These are phyloP conservation scores for Acmispon strigosus DNA, from an alignment of 306 rosid genomes.

Conservation along the genomic window DNA sequence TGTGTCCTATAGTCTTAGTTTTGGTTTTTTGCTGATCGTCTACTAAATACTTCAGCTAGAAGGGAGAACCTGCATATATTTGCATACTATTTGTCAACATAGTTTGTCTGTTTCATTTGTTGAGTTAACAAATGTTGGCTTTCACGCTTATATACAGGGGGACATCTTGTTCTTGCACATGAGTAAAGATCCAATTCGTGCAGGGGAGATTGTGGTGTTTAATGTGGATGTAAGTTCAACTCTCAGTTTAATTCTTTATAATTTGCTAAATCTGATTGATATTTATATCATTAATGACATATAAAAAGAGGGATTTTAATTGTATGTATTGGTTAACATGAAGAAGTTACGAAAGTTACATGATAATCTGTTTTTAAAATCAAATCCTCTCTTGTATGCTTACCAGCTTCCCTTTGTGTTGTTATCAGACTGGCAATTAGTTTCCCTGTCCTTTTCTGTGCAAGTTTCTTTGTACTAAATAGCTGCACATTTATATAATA, in stretches of 20 bases:
- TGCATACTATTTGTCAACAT: neutral
- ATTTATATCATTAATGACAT: neutral
- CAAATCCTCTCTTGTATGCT: too few relatives aligned
- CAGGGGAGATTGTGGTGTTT: slow-evolving; percentile 96
- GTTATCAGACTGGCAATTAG: too few relatives aligned
- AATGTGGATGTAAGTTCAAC: slow-evolving; percentile 73
- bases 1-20: neutral
- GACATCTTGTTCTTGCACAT: slow-evolving; percentile 91
- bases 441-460: too few relatives aligned
- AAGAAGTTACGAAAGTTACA: too few relatives aligned
- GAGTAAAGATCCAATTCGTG: slow-evolving; percentile 89
- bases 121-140: slow-evolving; percentile 1
- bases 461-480: too few relatives aligned
- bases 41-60: neutral
- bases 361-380: too few relatives aligned
- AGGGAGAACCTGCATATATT: slow-evolving; percentile 2
- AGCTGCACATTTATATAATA: too few relatives aligned
- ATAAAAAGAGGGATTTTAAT: neutral
- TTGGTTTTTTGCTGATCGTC: neutral
- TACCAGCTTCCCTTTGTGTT: too few relatives aligned
- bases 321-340: too few relatives aligned
- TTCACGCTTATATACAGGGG: slow-evolving; percentile 41
- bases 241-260: neutral
- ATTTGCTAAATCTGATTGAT: neutral
- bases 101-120: neutral